A percentile compares a stretch with the other conserved stretches of the same genome.
Evolutionary conservation across 2,329 filamentous ascomycete genomes (phyloP).

Genomic region (Colletotrichum phormii): DNA sequence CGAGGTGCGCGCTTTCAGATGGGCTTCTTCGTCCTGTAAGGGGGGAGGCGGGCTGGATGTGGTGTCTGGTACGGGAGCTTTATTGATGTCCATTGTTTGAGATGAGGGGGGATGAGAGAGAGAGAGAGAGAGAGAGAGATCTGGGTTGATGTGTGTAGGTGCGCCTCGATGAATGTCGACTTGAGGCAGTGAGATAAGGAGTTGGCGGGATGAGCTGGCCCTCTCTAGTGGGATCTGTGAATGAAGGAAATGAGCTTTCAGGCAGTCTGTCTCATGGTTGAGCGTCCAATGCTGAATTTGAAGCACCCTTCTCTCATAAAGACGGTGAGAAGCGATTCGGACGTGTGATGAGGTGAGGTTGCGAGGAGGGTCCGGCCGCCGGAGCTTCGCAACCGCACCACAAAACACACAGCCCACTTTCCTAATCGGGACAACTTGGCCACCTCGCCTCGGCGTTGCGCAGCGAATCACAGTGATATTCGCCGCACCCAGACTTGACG

Average conservation of each 20-base stretch:
- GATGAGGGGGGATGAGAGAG: neutral
- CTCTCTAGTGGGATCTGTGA: neutral
- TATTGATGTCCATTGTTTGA: neutral
- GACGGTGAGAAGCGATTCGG: neutral
- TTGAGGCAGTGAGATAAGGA: neutral
- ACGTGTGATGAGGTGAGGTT: constrained; percentile 25
- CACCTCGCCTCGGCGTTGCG: constrained; percentile 16
- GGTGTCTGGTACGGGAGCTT: no score
- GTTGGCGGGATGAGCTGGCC: neutral
- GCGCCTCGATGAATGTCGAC: neutral
- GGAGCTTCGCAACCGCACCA: constrained; percentile 5
- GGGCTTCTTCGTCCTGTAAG: constrained; percentile 14
- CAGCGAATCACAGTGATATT: constrained; percentile 7
- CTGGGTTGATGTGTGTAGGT: neutral
- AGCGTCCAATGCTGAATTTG: neutral
- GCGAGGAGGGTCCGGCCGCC: constrained; percentile 7
- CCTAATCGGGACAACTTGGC: constrained; percentile 25
- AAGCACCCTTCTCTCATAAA: neutral
- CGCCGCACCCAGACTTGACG: neutral
- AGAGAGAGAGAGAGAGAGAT: neutral
- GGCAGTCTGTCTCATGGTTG: neutral
- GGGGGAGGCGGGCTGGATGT: neutral
- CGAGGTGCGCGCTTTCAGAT: constrained; percentile 21
- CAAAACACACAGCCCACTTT: constrained; percentile 25
- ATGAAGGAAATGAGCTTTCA: neutral